Conservation (phyloP, 257 asterid genomes). For the Penstemon davidsonii region DNA sequence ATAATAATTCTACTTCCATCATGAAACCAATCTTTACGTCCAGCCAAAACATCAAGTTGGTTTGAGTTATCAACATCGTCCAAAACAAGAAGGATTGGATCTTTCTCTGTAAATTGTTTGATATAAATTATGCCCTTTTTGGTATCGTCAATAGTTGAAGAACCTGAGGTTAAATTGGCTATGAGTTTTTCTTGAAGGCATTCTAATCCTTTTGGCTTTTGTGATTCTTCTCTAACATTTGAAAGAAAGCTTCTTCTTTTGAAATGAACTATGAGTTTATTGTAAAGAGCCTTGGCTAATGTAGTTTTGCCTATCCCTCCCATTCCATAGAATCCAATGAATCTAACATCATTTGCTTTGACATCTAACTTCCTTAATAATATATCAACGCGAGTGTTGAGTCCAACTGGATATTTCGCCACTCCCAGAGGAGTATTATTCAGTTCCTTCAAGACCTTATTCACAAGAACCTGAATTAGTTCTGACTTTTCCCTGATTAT, state of each 20-base stretch:
- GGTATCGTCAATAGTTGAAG: slow-evolving; percentile 8
- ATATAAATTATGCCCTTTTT: slow-evolving; percentile 8
- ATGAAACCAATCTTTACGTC: slow-evolving; percentile 25
- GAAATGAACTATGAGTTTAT: slow-evolving; percentile 34
- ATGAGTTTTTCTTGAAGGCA: slow-evolving; percentile 33
- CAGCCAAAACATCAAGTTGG: slow-evolving; percentile 30
- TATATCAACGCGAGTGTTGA: slow-evolving; percentile 21
- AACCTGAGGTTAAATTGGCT: slow-evolving; percentile 5
- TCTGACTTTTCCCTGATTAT: slow-evolving; percentile 23
- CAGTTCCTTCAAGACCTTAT: slow-evolving; percentile 27
- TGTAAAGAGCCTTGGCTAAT: slow-evolving; percentile 37
- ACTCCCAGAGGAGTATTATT: slow-evolving; percentile 34
- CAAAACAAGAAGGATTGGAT: slow-evolving; percentile 32
- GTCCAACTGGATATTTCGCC: slow-evolving; percentile 37
- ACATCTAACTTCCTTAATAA: slow-evolving; percentile 21
- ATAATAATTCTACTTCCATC: slow-evolving; percentile 37
- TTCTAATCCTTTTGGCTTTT: slow-evolving; percentile 22
- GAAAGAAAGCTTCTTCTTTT: slow-evolving; percentile 31
- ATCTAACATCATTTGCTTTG: slow-evolving; percentile 13
- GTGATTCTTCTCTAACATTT: slow-evolving; percentile 30
- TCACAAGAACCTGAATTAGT: slow-evolving; percentile 28
- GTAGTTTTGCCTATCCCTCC: slow-evolving; percentile 41
- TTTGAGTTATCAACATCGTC: slow-evolving; percentile 36
- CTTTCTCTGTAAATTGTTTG: slow-evolving; percentile 18
- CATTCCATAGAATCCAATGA: slow-evolving; percentile 35